Base-by-base conservation (phyloP, 495 filamentous ascomycete species). In the Podospora comata region DNA sequence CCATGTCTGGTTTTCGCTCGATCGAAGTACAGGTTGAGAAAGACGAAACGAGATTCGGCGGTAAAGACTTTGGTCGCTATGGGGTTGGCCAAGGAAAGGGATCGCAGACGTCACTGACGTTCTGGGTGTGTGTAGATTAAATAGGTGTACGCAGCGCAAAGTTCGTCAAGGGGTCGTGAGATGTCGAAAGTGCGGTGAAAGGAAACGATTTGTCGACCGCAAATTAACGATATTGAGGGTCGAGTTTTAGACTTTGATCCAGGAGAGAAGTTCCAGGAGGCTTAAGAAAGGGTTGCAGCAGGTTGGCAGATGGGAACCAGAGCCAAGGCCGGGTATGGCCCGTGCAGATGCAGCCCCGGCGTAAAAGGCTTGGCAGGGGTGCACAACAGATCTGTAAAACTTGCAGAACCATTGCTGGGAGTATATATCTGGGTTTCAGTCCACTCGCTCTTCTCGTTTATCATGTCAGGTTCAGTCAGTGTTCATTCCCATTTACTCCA, bases 91-190 rank as follows among this genome's bases (percentile, higher is more conserved):
- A 48, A 48, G 39, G 15, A 48, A 16, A 13, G 23, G 0, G 23
- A 58, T 26, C 55, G 55, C 55, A 58, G 55, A 58, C 55, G 55
- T 20, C 67, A 63, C 67, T 65, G 67, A 69, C 67, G 67, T 54
- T 59, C 62, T 60, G 15, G 3, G 30, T 2, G 39, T 9, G 30
- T 2, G 39, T 11, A 9, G 34, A 65, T 65, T 65, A 65, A 6
- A n/a, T 56, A 56, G 44, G 3, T 62, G 53, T 68, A 34, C 19
- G 9, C 18, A 3, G 39, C 13, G 27, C 1, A 15, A 65, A 18
- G 54, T 65, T 69, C 65, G 61, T 63, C 61, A 20, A 7, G 55
- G 58, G 11, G 16, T 39, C 13, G 64, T 57, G 39, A n/a, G 39
- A 20, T 44, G 48, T 60, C 53, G 6, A n/a, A 6, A 58, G 2